Conservation (phyloP, 1,139 yeast species). For the Candida freyschussii region DNA sequence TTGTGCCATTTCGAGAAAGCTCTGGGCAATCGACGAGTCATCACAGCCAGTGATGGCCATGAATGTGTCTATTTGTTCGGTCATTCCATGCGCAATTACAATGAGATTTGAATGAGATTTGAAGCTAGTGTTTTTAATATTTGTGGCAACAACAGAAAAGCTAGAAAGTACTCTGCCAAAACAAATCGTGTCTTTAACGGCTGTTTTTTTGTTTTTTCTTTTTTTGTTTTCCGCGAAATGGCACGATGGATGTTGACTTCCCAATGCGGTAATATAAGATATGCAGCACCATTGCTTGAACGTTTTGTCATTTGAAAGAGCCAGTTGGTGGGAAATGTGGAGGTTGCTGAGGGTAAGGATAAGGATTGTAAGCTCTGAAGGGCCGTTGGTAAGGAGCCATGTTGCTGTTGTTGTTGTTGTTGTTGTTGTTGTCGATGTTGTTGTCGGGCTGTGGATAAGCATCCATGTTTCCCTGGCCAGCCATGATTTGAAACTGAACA, state of each 20-base stretch:
- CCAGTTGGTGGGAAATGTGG: conserved; percentile 6
- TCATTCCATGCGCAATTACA: conserved; percentile 32
- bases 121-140: background rate
- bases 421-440: conserved; percentile 3
- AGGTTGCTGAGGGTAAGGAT: background rate
- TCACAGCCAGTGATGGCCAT: conserved; percentile 79
- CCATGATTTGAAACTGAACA: conserved; percentile 7
- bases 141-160: too few species aligned
- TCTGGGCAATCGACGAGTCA: conserved; percentile 66
- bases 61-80: conserved; percentile 64
- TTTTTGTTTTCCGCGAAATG: background rate
- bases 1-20: conserved; percentile 75
- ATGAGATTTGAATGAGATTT: background rate
- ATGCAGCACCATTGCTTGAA: conserved; percentile 6
- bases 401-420: conserved; percentile 4
- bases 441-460: conserved; percentile 1
- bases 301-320: conserved; percentile 6
- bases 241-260: conserved; percentile 1
- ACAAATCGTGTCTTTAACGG: background rate
- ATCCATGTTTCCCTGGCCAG: conserved; percentile 1
- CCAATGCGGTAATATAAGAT: background rate
- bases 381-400: background rate
- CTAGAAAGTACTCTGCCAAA: too few species aligned
- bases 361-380: background rate
- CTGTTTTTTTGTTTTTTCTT: background rate